A percentile compares a stretch with the other conserved stretches of the same genome.
Evolutionary conservation across 805 yeast genomes (phyloP).

Genomic region (Myxozyma monticola): DNA sequence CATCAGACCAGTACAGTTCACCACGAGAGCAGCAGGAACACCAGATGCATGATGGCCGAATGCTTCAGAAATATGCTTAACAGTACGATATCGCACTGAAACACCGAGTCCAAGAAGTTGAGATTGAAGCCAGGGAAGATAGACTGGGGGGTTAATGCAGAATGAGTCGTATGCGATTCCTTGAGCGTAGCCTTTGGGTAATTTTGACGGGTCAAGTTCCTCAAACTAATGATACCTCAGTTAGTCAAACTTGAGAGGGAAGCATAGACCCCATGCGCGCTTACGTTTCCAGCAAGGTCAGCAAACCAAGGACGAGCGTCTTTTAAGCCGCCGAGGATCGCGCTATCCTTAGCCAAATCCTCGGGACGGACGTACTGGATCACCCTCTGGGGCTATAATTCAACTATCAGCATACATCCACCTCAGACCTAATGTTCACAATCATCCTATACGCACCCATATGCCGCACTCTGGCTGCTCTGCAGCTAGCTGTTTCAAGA

Average conservation of each 20-base stretch:
- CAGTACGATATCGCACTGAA: conserved; percentile 44
- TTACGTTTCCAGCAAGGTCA: conserved; percentile 19
- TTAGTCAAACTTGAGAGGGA: neutral
- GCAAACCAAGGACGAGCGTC: conserved; percentile 27
- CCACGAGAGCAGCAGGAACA: conserved; percentile 45
- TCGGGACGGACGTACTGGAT: conserved; percentile 19
- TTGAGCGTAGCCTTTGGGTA: conserved; percentile 54
- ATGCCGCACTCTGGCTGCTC: conserved; percentile 31
- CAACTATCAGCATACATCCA: neutral
- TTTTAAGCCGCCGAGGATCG: conserved; percentile 18
- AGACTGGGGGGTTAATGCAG: conserved; percentile 59
- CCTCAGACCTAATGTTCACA: neutral
- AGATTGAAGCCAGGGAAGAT: conserved; percentile 53
- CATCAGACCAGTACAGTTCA: conserved; percentile 79
- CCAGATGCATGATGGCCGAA: conserved; percentile 42
- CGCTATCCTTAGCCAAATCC: conserved; percentile 11
- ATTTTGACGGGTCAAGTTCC: conserved; percentile 40
- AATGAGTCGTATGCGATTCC: conserved; percentile 58
- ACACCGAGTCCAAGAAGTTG: conserved; percentile 52
- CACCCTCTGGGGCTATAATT: conserved; percentile 2
- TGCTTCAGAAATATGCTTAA: conserved; percentile 52
- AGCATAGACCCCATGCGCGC: neutral
- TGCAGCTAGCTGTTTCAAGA: conserved; percentile 23
- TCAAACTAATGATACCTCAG: conserved; percentile 6
- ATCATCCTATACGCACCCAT: conserved; percentile 10